phyloP scores from a whole-genome alignment of 23 red algal genomes.

The Agarophyton chilense region DNA sequence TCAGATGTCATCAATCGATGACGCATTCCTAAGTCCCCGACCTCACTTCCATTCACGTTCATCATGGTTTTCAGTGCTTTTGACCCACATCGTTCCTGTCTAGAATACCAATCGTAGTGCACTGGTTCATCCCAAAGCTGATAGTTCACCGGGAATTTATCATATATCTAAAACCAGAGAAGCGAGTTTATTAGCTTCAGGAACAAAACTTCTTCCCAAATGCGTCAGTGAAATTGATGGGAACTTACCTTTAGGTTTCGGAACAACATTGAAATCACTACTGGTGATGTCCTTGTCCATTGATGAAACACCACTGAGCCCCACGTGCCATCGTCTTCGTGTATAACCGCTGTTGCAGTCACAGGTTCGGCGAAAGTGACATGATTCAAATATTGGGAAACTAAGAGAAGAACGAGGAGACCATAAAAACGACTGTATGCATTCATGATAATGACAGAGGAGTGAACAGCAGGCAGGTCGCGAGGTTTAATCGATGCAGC shows the following conservation, averaged over 20 bases:
- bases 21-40: slow-evolving; percentile 49
- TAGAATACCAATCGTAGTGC: slow-evolving; percentile 30
- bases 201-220: neutral
- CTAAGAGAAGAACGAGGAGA: neutral
- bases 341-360: slow-evolving; percentile 25
- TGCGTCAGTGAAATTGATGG: neutral
- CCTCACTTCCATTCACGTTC: neutral
- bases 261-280: slow-evolving; percentile 25
- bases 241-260: slow-evolving; percentile 50
- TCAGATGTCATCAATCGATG: slow-evolving; percentile 24
- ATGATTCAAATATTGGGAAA: neutral
- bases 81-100: slow-evolving; percentile 1
- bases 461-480: neutral
- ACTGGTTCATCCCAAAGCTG: slow-evolving; percentile 47
- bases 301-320: slow-evolving; percentile 56
- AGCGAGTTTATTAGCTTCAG: neutral
- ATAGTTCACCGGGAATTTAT: neutral
- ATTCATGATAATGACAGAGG: neutral
- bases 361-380: neutral
- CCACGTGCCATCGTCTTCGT: slow-evolving; percentile 56
- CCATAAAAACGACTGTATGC: neutral
- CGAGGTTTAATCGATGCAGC: too few species aligned
- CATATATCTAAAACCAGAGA: neutral
- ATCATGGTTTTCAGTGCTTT: slow-evolving; percentile 20
- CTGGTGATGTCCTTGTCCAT: slow-evolving; percentile 7